These are phyloP conservation scores for Taiozyma sp. DNA, from an alignment of 1,139 yeast genomes.

Conservation along the genomic window DNA sequence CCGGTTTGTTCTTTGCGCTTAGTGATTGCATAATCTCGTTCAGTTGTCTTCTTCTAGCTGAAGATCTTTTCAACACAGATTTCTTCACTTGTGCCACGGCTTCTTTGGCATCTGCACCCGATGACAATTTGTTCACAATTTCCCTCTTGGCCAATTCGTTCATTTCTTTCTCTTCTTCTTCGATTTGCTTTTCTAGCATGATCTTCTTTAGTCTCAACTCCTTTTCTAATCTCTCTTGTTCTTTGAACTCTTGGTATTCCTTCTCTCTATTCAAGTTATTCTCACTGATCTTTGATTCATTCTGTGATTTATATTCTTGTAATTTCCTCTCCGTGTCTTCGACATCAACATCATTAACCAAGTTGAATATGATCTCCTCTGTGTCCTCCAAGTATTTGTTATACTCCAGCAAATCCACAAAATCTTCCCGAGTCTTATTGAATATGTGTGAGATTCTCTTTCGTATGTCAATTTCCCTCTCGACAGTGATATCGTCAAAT, in stretches of 20 bases:
- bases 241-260: conserved; percentile 52
- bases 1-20: conserved; percentile 24
- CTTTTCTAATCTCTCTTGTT: conserved; percentile 47
- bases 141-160: conserved; percentile 60
- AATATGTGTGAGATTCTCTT: conserved; percentile 71
- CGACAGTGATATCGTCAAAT: conserved; percentile 86
- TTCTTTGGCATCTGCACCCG: conserved; percentile 36
- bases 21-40: conserved; percentile 51
- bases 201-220: conserved; percentile 55
- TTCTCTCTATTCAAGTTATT: conserved; percentile 67
- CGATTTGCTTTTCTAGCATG: conserved; percentile 61
- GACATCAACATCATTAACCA: conserved; percentile 63
- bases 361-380: conserved; percentile 74
- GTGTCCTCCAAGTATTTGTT: conserved; percentile 79
- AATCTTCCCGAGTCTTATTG: conserved; percentile 78
- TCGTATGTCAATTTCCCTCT: conserved; percentile 87
- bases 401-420: conserved; percentile 50
- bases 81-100: conserved; percentile 49
- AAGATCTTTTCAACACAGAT: conserved; percentile 60
- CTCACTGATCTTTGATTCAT: conserved; percentile 69
- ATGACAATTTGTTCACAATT: conserved; percentile 60
- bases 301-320: conserved; percentile 66
- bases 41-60: conserved; percentile 60
- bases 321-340: conserved; percentile 69
- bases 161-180: conserved; percentile 60